Conservation (phyloP, 345 rosid genomes). For the Eutrema yunnanense region DNA sequence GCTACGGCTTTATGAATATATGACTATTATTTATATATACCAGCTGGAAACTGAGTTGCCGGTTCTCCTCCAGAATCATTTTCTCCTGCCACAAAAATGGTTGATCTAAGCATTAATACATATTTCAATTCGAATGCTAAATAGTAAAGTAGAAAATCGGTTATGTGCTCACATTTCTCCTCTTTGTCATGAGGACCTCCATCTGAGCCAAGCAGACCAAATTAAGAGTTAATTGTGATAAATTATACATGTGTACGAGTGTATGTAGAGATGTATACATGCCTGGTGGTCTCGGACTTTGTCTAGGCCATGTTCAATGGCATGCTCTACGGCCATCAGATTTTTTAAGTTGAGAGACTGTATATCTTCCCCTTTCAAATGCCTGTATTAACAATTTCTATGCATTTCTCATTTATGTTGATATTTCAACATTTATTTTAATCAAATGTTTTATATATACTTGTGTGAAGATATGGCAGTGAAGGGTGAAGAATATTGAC, state of each 20-base stretch:
- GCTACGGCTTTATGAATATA: background rate
- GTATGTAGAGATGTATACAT: background rate
- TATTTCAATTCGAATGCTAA: background rate
- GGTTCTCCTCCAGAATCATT: constrained; percentile 35
- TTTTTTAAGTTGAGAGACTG: constrained; percentile 53
- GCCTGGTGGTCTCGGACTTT: constrained; percentile 50
- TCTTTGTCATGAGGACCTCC: constrained; percentile 32
- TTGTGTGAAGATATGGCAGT: background rate
- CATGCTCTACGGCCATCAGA: constrained; percentile 54
- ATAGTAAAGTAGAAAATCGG: background rate
- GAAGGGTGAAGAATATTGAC: constrained; percentile 24
- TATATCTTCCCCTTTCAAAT: constrained; percentile 68
- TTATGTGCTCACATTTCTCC: constrained; percentile 40
- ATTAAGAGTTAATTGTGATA: background rate
- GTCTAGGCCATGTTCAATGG: constrained; percentile 59
- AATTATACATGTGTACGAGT: background rate
- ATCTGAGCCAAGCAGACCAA: constrained; percentile 29
- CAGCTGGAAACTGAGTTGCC: constrained; percentile 39
- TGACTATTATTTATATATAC: constrained; percentile 17
- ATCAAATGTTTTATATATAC: background rate
- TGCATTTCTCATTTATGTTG: background rate
- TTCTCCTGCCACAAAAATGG: constrained; percentile 25
- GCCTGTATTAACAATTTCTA: constrained; percentile 33
- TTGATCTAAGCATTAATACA: background rate
- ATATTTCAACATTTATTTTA: background rate